A percentile compares a stretch with the other conserved stretches of the same genome.
Evolutionary conservation across 2,329 filamentous ascomycete genomes (phyloP).

Genomic region (Aspergillus candidus): DNA sequence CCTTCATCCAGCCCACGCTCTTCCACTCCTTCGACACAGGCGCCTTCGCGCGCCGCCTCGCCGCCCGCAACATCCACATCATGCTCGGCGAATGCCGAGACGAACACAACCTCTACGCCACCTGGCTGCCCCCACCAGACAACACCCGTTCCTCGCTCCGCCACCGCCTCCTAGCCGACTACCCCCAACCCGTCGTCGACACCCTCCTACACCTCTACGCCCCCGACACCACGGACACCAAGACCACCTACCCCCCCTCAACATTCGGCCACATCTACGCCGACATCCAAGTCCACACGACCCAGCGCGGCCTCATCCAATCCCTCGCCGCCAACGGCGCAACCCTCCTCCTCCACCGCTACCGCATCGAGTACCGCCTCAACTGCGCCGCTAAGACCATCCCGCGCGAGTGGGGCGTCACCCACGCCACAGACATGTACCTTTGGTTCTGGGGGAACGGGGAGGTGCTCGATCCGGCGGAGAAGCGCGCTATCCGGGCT

Average conservation of each 20-base stretch:
- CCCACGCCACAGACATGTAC: conserved; percentile 48
- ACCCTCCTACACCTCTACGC: conserved; percentile 43
- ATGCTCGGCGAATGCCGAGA: conserved; percentile 51
- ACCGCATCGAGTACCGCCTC: conserved; percentile 51
- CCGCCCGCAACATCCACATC: conserved; percentile 42
- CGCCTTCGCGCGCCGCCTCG: conserved; percentile 42
- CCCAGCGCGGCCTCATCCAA: conserved; percentile 48
- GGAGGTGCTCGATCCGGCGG: conserved; percentile 33
- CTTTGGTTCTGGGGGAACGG: conserved; percentile 55
- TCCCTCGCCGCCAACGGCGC: conserved; percentile 40
- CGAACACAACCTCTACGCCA: conserved; percentile 49
- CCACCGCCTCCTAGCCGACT: conserved; percentile 48
- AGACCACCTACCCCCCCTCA: conserved; percentile 43
- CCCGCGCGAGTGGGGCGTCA: conserved; percentile 48
- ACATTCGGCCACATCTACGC: conserved; percentile 52
- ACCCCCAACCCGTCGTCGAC: conserved; percentile 41
- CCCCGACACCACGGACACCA: conserved; percentile 35
- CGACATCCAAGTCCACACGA: conserved; percentile 50
- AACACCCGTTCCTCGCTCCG: conserved; percentile 40
- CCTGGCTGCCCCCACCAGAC: conserved; percentile 43
- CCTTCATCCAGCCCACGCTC: conserved; percentile 42
- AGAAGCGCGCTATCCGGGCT: conserved; percentile 38
- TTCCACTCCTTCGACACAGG: conserved; percentile 46
- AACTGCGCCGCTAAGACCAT: conserved; percentile 39
- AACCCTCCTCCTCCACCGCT: conserved; percentile 45